Conservation (phyloP, 805 yeast genomes). For the Vanderwaltozyma yarrowii region DNA sequence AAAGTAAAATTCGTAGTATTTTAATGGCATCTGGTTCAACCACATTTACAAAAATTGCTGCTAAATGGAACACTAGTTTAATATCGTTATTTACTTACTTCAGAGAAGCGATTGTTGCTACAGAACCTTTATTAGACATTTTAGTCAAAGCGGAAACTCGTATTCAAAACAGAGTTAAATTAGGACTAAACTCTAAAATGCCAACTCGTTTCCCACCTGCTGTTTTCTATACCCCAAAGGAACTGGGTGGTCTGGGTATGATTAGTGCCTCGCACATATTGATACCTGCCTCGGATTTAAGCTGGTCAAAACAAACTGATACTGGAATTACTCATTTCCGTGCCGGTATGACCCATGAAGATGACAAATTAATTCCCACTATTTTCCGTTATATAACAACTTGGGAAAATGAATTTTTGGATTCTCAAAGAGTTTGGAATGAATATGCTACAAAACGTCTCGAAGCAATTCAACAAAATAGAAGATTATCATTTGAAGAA, state of each 20-base stretch:
- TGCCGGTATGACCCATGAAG: conserved; percentile 81
- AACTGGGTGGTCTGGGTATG: conserved; percentile 96
- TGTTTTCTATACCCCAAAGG: conserved; percentile 95
- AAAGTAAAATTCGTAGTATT: conserved; percentile 76
- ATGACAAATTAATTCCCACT: conserved; percentile 79
- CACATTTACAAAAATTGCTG: conserved; percentile 87
- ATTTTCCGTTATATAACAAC: conserved; percentile 84
- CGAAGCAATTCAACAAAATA: conserved; percentile 76
- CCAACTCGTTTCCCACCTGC: conserved; percentile 98
- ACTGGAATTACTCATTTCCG: conserved; percentile 91
- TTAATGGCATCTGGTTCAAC: conserved; percentile 94
- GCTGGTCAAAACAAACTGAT: conserved; percentile 89
- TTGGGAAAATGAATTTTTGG: conserved; percentile 94
- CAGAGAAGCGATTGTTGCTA: conserved; percentile 85
- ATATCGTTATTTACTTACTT: conserved; percentile 79
- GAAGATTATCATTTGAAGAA: conserved; percentile 85
- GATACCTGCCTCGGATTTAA: conserved; percentile 85
- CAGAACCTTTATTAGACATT: conserved; percentile 66
- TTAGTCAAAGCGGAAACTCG: conserved; percentile 87
- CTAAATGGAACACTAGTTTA: conserved; percentile 92
- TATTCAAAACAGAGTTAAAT: conserved; percentile 86
- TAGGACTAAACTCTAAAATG: conserved; percentile 96
- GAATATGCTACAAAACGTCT: conserved; percentile 86
- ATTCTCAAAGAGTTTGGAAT: conserved; percentile 95
- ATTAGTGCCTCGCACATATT: conserved; percentile 91